Conservation (phyloP, 768 basidiomycete genomes). For the Mycena vitilis region DNA sequence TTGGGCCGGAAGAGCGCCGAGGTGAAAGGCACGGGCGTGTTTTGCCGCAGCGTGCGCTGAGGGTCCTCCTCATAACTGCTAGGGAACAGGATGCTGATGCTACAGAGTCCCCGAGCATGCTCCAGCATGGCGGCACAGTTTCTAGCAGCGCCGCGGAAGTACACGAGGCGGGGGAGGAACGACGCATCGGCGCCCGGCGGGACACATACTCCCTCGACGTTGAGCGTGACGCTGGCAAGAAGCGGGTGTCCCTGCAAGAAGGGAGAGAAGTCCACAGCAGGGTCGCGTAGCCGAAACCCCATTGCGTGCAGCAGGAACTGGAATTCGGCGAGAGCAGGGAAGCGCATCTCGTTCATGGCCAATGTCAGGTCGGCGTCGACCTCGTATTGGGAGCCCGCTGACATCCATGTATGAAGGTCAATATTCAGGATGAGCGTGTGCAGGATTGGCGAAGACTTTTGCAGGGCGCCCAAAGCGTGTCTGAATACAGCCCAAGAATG, state of each 20-base stretch:
- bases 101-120: neutral
- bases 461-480: neutral
- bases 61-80: neutral
- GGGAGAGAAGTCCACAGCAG: conserved; percentile 1
- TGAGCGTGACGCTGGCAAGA: neutral
- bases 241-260: neutral
- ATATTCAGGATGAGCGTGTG: neutral
- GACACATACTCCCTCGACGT: neutral
- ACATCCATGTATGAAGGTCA: neutral
- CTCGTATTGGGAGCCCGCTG: neutral
- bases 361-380: neutral
- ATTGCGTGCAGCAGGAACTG: neutral
- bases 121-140: neutral
- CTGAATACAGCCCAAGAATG: neutral
- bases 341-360: neutral
- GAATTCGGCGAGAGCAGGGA: conserved; percentile 1
- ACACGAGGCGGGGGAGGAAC: neutral
- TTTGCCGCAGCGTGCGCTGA: neutral
- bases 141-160: neutral
- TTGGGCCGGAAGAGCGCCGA: neutral
- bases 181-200: neutral
- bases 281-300: neutral
- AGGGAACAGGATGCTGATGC: neutral
- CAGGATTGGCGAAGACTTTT: neutral
- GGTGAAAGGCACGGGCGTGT: neutral